Conservation (phyloP, 768 basidiomycete genomes). For the Suillus plorans region DNA sequence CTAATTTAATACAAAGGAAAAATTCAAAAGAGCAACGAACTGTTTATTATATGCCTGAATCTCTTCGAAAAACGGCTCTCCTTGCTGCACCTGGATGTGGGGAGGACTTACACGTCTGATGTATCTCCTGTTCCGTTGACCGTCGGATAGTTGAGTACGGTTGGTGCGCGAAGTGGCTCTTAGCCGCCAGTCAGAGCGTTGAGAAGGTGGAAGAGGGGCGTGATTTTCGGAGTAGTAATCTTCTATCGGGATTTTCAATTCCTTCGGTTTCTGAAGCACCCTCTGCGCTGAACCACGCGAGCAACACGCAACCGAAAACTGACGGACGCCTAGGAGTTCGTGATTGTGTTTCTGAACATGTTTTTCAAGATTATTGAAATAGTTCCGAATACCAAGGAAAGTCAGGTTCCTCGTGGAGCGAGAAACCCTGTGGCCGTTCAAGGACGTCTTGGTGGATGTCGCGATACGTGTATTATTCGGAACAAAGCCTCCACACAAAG, state of each 20-base stretch:
- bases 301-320: conserved; percentile 19
- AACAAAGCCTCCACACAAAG: background rate
- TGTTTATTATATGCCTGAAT: conserved; percentile 53
- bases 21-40: conserved; percentile 33
- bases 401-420: conserved; percentile 14
- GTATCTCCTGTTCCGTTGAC: conserved; percentile 22
- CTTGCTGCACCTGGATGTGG: conserved; percentile 29
- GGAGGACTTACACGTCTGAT: conserved; percentile 41
- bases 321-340: background rate
- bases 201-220: conserved; percentile 22
- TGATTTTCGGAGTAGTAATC: conserved; percentile 29
- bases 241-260: conserved; percentile 25
- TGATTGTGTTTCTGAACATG: background rate
- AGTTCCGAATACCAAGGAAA: conserved; percentile 32
- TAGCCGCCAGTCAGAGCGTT: conserved; percentile 62
- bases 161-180: conserved; percentile 48
- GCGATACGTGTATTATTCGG: background rate
- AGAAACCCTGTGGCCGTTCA: conserved; percentile 2
- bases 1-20: background rate
- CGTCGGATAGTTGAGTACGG: conserved; percentile 15
- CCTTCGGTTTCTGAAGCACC: conserved; percentile 16
- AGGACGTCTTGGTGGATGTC: background rate
- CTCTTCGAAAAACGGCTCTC: conserved; percentile 48
- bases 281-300: conserved; percentile 4
- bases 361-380: conserved; percentile 23